phyloP scores from a whole-genome alignment of 1,284 basidiomycete genomes.

The Tilletia horrida region DNA sequence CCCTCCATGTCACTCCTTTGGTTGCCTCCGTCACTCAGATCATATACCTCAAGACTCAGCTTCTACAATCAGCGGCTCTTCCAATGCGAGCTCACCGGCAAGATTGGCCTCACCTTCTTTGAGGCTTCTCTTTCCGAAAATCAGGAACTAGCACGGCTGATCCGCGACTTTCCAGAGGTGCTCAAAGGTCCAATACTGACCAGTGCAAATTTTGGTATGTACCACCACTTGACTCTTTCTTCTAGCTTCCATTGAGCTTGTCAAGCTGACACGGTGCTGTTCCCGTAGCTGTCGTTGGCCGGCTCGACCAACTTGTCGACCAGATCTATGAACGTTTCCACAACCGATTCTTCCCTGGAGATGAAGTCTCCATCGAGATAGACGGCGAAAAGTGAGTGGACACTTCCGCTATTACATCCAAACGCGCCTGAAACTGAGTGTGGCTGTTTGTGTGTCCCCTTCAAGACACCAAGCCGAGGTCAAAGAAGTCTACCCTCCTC shows the following conservation, averaged over 20 bases:
- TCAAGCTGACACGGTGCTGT: slow-evolving; percentile 1
- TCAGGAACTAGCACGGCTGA: slow-evolving; percentile 79
- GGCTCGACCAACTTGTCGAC: slow-evolving; percentile 89
- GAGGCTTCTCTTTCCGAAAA: slow-evolving; percentile 86
- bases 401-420: neutral
- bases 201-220: slow-evolving; percentile 92
- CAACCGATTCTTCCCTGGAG: slow-evolving; percentile 84
- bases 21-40: slow-evolving; percentile 59
- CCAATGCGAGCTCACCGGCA: slow-evolving; percentile 91
- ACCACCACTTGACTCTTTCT: neutral
- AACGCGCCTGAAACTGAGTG: no score
- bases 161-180: slow-evolving; percentile 83
- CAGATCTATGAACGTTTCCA: slow-evolving; percentile 91
- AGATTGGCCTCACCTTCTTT: slow-evolving; percentile 87
- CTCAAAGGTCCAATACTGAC: slow-evolving; percentile 86
- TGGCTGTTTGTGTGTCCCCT: neutral
- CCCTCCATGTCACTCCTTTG: neutral
- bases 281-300: slow-evolving; percentile 80
- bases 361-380: slow-evolving; percentile 58
- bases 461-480: slow-evolving; percentile 72
- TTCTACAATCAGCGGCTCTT: slow-evolving; percentile 91
- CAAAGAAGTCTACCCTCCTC: slow-evolving; percentile 71
- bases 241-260: neutral
- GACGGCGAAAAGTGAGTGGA: slow-evolving; percentile 46
- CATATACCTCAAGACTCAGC: slow-evolving; percentile 82